A percentile compares a stretch with the other conserved stretches of the same genome.
Evolutionary conservation across 2,329 filamentous ascomycete genomes (phyloP).

Genomic region (Chrysosporium keratinophilum): DNA sequence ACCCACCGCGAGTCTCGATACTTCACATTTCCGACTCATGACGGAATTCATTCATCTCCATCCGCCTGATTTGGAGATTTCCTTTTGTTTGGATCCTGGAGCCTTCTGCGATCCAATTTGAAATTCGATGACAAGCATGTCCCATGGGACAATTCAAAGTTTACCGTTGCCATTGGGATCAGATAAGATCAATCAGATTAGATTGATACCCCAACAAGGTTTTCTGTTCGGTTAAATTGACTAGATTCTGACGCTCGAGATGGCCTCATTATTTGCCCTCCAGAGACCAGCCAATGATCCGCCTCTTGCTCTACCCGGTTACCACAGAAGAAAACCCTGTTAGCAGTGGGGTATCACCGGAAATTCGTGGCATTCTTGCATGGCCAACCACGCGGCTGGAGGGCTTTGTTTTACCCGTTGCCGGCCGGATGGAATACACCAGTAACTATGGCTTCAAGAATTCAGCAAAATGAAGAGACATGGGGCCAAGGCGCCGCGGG

Average conservation of each 20-base stretch:
- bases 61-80: too few relatives aligned
- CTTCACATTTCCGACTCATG: too few relatives aligned
- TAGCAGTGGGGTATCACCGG: background rate
- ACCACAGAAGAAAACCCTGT: background rate
- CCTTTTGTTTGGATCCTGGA: too few relatives aligned
- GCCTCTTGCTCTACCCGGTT: background rate
- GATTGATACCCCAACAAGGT: background rate
- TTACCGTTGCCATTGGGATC: background rate
- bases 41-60: too few relatives aligned
- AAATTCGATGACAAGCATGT: background rate
- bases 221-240: background rate
- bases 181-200: slow-evolving; percentile 11
- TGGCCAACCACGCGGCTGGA: too few relatives aligned
- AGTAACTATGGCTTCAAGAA: too few relatives aligned
- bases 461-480: too few relatives aligned
- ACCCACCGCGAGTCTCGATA: too few relatives aligned
- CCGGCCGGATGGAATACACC: too few relatives aligned
- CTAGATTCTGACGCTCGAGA: background rate
- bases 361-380: background rate
- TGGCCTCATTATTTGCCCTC: too few relatives aligned
- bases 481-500: too few relatives aligned
- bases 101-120: background rate
- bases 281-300: background rate
- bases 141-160: background rate
- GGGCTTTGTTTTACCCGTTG: background rate